phyloP scores from a whole-genome alignment of 352 stramenopile genomes.

The Pythium oligandrum region DNA sequence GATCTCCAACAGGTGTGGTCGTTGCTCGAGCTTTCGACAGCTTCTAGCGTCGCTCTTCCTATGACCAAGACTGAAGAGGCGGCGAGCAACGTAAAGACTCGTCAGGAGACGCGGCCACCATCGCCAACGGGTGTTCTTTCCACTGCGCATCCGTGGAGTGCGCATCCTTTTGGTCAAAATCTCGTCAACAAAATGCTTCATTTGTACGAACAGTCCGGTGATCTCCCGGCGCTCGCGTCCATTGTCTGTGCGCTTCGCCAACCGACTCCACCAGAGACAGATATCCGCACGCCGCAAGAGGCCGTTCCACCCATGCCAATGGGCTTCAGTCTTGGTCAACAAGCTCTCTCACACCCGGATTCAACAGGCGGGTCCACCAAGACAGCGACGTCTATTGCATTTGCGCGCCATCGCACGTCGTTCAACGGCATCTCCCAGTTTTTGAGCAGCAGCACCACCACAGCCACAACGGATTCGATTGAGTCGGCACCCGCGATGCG shows the following conservation, averaged over 20 bases:
- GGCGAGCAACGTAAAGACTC: constrained; percentile 13
- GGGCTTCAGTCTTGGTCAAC: no score
- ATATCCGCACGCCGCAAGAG: neutral
- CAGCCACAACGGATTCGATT: constrained; percentile 18
- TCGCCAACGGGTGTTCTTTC: neutral
- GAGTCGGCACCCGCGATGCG: constrained; percentile 50
- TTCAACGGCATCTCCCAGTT: constrained; percentile 21
- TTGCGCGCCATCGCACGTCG: constrained; percentile 12
- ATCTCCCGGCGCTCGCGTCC: constrained; percentile 68
- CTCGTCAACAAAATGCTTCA: constrained; percentile 71
- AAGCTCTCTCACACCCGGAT: no score
- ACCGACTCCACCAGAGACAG: neutral
- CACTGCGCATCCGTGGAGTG: constrained; percentile 65
- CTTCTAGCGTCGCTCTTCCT: constrained; percentile 40
- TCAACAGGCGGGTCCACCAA: no score
- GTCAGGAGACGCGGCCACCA: no score
- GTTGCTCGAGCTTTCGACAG: constrained; percentile 61
- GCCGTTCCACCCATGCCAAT: no score
- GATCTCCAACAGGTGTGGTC: constrained; percentile 84
- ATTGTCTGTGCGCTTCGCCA: constrained; percentile 63
- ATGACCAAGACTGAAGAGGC: no score
- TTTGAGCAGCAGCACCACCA: neutral
- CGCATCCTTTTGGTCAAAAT: constrained; percentile 72
- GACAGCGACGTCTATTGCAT: no score
- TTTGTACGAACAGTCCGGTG: constrained; percentile 77